Evolutionary conservation across 352 stramenopile species (phyloP), one percentile per base, ranked within the genome.

Genomic region (Phytophthora pluvialis): DNA sequence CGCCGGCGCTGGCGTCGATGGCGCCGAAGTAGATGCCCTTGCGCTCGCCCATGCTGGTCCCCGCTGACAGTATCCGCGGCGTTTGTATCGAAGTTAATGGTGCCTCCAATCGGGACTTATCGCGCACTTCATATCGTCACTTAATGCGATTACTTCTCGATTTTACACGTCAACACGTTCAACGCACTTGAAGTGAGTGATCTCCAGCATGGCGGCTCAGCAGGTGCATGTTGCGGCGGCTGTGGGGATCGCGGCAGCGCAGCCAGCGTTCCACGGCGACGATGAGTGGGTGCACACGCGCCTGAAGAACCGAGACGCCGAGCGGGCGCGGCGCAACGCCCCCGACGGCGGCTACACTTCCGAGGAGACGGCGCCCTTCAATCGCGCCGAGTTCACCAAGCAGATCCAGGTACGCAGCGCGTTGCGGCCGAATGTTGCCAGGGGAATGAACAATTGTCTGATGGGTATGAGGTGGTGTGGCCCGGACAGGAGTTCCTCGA

Each of bases 1-100:
- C 64, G 51, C 57, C 60, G 18, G 53, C 53, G 46, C 55, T 54
- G 35, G 63, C 65, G 33, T 75, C 71, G 63, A 95, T 91, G 57
- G 84, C 67, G 42, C 87, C 87, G 66, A 90, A 95, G 83, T 87
- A 93, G 71, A 95, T 95, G 67, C 77, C 79, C 69, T 86, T 83
- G 39, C 85, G 87, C 67, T 93, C 83, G 48, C 62, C 60, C 83
- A 93, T 93, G 11, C 11, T 44, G 5, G 16, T 18, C 47, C 35
- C 15, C 31, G 21, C 21, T 21, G 2, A n/a, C n/a, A 32, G 12
- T 54, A 63, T 68, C 51, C 44, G 44, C 32, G 36, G 9, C 10
- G 7, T 46, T 57, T 57, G 32, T 46, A 33, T 32, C 11, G 15
- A n/a, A 6, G 18, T 32, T 26, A 26, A 42, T 44, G 42, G 33